A percentile compares a stretch with the other conserved stretches of the same genome.
These are phyloP conservation scores for Cercospora janseana DNA, from an alignment of 2,329 filamentous ascomycete genomes.

Conservation along the genomic window DNA sequence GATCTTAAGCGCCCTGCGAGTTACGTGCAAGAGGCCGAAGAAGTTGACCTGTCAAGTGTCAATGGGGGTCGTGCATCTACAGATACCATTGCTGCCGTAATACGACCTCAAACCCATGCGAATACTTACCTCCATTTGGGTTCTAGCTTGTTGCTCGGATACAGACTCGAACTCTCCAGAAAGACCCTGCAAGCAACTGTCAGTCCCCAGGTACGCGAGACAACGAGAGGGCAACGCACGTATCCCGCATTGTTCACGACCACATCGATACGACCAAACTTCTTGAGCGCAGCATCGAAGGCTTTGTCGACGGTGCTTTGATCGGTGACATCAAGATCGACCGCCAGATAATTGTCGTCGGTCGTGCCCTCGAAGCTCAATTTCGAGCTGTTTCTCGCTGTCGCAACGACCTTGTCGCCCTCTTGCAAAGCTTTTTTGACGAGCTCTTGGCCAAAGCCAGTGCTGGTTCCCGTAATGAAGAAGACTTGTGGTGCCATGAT, in stretches of 20 bases:
- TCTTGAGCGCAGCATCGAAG: conserved; percentile 46
- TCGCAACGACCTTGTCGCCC: conserved; percentile 48
- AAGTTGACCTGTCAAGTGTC: conserved; percentile 50
- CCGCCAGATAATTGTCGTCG: conserved; percentile 50
- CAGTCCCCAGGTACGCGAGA: too few relatives aligned
- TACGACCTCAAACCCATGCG: background rate
- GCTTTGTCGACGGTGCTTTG: conserved; percentile 45
- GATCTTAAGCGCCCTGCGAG: conserved; percentile 45
- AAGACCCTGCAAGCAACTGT: too few relatives aligned
- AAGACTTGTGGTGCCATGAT: conserved; percentile 47
- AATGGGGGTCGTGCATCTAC: background rate
- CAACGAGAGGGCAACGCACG: too few relatives aligned
- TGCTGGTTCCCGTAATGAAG: conserved; percentile 49
- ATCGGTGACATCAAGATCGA: conserved; percentile 55
- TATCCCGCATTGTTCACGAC: conserved; percentile 59
- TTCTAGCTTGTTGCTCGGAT: conserved; percentile 49
- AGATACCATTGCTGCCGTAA: background rate
- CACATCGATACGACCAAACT: conserved; percentile 58
- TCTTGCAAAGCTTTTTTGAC: conserved; percentile 45
- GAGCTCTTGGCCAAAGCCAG: conserved; percentile 48
- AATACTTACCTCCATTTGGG: conserved; percentile 49
- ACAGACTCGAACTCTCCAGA: conserved; percentile 54
- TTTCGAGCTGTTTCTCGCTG: conserved; percentile 48
- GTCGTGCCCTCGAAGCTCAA: conserved; percentile 41
- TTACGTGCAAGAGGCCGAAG: conserved; percentile 57